Evolutionary conservation across 345 rosid genomes (phyloP).

Genomic region (Angophora floribunda): DNA sequence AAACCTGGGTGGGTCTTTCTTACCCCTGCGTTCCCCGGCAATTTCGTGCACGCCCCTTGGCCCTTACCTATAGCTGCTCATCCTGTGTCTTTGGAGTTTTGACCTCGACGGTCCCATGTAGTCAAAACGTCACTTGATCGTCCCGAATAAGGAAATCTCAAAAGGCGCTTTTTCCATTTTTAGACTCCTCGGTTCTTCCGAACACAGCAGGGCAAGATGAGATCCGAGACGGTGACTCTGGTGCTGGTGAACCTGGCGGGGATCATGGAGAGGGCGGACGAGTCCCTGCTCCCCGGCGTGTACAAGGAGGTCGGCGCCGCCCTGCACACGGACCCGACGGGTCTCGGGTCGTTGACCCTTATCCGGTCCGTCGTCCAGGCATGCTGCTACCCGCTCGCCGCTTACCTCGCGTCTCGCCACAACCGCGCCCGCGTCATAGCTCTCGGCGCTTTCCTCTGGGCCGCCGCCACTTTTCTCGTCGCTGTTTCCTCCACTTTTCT

Average conservation of each 20-base stretch:
- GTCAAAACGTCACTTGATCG: neutral
- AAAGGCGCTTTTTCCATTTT: neutral
- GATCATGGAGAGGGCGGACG: slow-evolving; percentile 88
- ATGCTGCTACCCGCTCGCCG: slow-evolving; percentile 50
- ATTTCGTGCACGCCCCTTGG: no score
- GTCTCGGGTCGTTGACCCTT: slow-evolving; percentile 64
- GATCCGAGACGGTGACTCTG: slow-evolving; percentile 52
- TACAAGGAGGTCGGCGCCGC: slow-evolving; percentile 83
- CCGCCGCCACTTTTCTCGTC: slow-evolving; percentile 63
- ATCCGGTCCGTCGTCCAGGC: slow-evolving; percentile 52
- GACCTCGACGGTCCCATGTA: neutral
- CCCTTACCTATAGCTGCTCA: no score
- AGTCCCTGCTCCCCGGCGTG: slow-evolving; percentile 78
- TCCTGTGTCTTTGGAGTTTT: no score
- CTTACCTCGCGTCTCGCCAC: slow-evolving; percentile 41
- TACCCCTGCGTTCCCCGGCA: no score
- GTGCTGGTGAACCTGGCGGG: slow-evolving; percentile 71
- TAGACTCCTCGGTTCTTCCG: neutral
- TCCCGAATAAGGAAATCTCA: neutral
- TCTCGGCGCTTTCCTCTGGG: slow-evolving; percentile 66
- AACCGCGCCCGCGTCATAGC: slow-evolving; percentile 64
- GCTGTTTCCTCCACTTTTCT: slow-evolving; percentile 50
- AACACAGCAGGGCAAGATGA: slow-evolving; percentile 16
- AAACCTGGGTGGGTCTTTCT: no score
- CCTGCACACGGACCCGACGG: slow-evolving; percentile 68